Evolutionary conservation across 495 filamentous ascomycete genomes (phyloP).

Genomic region (Podospora pseudocomata): DNA sequence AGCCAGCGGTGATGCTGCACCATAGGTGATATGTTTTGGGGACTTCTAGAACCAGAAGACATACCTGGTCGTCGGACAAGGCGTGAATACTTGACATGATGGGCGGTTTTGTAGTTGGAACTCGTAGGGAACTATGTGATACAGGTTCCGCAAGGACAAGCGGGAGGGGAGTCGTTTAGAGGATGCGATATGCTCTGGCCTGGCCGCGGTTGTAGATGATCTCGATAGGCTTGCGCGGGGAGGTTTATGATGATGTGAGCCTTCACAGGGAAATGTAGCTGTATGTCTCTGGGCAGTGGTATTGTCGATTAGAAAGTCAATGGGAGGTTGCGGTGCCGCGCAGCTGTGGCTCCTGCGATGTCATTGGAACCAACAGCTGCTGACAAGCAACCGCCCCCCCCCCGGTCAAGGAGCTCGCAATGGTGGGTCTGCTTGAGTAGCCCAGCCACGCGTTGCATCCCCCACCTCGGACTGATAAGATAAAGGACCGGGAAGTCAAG

Average conservation of each 20-base stretch:
- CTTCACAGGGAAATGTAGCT: neutral
- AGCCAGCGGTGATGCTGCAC: neutral
- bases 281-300: neutral
- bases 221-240: neutral
- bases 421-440: neutral
- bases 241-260: neutral
- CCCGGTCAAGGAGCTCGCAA: constrained; percentile 10
- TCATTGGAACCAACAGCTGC: constrained; percentile 24
- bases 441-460: constrained; percentile 1
- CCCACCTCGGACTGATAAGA: constrained; percentile 1
- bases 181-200: neutral
- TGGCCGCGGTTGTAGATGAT: neutral
- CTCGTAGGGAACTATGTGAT: neutral
- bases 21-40: neutral
- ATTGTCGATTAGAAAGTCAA: neutral
- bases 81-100: constrained; percentile 90
- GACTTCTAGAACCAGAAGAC: constrained; percentile 11
- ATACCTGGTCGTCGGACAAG: constrained; percentile 95
- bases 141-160: constrained; percentile 2
- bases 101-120: constrained; percentile 31
- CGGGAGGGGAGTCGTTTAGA: neutral
- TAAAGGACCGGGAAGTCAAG: neutral
- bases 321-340: constrained; percentile 10
- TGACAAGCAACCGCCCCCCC: constrained; percentile 6
- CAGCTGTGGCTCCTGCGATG: constrained; percentile 11